These are phyloP conservation scores for Phytophthora pluvialis DNA, from an alignment of 352 stramenopile species.

Conservation along the genomic window DNA sequence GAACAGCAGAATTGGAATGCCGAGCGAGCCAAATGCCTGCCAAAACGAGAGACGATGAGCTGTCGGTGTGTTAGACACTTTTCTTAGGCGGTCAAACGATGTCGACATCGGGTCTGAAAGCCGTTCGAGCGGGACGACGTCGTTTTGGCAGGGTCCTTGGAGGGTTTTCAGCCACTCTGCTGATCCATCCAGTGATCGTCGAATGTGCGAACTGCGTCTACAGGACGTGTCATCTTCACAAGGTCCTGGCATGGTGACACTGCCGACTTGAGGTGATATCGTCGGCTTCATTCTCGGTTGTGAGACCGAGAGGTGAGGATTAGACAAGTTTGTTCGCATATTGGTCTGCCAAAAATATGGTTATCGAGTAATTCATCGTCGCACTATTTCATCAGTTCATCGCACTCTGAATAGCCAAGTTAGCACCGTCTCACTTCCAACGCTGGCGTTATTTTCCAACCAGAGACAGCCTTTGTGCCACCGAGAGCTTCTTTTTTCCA, in stretches of 20 bases:
- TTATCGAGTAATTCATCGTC: too few relatives aligned
- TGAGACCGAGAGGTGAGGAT: neutral
- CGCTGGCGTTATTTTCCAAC: too few relatives aligned
- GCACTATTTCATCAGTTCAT: too few relatives aligned
- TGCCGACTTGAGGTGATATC: neutral
- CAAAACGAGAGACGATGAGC: conserved; percentile 29
- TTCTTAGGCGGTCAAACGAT: conserved; percentile 6
- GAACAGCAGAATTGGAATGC: conserved; percentile 29
- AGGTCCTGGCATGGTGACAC: neutral
- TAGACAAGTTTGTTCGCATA: neutral
- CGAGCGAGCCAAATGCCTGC: conserved; percentile 40
- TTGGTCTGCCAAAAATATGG: conserved; percentile 25
- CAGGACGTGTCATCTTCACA: conserved; percentile 4
- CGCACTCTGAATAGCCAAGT: too few relatives aligned
- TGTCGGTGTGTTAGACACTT: conserved; percentile 1
- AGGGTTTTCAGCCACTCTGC: conserved; percentile 25
- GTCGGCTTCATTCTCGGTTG: conserved; percentile 9
- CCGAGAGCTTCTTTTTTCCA: too few relatives aligned
- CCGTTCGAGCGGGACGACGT: conserved; percentile 20
- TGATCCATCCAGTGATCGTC: conserved; percentile 9
- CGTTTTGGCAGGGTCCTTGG: neutral
- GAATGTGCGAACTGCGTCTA: conserved; percentile 15
- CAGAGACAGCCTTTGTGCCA: too few relatives aligned
- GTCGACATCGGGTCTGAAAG: conserved; percentile 17
- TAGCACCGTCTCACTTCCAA: too few relatives aligned